Evolutionary conservation across 139 green algal genomes (phyloP), one percentile per base, ranked within the genome.

Genomic region (Chloropicon primus): DNA sequence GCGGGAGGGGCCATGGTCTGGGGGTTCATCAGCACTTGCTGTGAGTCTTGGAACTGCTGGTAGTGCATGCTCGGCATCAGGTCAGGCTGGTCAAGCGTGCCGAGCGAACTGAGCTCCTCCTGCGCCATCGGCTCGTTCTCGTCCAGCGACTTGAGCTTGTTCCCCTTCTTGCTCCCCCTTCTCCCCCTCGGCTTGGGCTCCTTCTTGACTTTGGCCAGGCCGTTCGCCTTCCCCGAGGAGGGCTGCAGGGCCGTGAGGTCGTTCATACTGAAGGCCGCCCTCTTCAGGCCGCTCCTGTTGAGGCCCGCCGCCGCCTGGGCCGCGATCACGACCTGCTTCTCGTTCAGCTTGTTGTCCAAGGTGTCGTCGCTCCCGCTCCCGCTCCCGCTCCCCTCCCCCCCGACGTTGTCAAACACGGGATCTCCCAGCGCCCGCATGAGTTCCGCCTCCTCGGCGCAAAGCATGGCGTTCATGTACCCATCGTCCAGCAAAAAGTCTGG

Each of bases 231-330:
- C 17, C 24, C 71, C 5, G 5, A 3, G 71, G 5, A 25, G 5
- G 27, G 29, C 26, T 75, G 21, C 41, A 85, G 74, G 2, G 77
- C 81, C 26, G 75, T 71, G 28, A 85, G 71, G 72, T 85, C 81
- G 22, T 76, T 76, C 76, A 79, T 80, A 29, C 73, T 80, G 29
- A 85, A 85, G 25, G 81, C 81, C 21, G 74, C 77, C 0, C 81
- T 77, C 28, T 75, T 53, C n/a, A 85, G 74, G 25, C 77, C 77
- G 23, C 78, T 5, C 24, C 72, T 74, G 77, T 75, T 53, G 27
- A 85, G 28, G 22, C 77, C 81, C 25, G 81, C 81, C 23, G 81
- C 81, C 5, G 73, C 41, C 22, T 71, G 71, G 21, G 74, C 77
- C 21, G 77, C 81, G 24, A 80, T 53, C 26, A 85, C 77, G 3